Percentiles rank a stretch among this genome's conserved stretches.
These are phyloP conservation scores for Didymellaceae sp. DNA, from an alignment of 2,329 filamentous ascomycete species.

Conservation along the genomic window DNA sequence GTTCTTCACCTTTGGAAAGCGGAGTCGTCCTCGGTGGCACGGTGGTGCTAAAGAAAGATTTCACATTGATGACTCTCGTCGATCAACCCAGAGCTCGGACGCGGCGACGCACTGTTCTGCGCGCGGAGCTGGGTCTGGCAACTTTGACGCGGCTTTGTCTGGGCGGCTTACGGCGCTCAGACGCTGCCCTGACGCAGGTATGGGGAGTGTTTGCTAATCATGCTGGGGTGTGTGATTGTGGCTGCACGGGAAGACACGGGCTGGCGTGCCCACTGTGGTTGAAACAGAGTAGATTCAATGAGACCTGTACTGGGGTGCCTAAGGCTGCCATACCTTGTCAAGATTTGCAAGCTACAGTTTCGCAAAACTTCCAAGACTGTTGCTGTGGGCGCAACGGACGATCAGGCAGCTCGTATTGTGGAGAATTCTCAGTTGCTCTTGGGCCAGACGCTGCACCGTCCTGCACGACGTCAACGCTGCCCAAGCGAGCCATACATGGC, in stretches of 20 bases:
- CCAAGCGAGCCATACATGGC: conserved; percentile 1
- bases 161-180: conserved; percentile 50
- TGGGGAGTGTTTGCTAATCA: conserved; percentile 53
- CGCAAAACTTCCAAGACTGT: background rate
- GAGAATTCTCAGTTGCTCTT: background rate
- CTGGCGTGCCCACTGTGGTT: conserved; percentile 51
- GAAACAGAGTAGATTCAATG: conserved; percentile 7
- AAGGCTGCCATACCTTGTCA: conserved; percentile 1
- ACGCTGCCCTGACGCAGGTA: conserved; percentile 48
- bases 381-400: background rate
- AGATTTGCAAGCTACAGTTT: background rate
- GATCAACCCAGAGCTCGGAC: conserved; percentile 68
- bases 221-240: conserved; percentile 64
- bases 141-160: conserved; percentile 7
- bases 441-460: background rate
- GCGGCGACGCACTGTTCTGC: conserved; percentile 64
- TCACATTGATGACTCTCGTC: conserved; percentile 45
- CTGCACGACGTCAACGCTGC: conserved; percentile 9
- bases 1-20: conserved; percentile 67
- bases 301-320: background rate
- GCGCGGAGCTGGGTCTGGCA: conserved; percentile 34
- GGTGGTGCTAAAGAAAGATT: conserved; percentile 68
- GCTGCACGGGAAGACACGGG: conserved; percentile 70
- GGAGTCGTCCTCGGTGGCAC: conserved; percentile 46
- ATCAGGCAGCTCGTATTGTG: conserved; percentile 2